Percentiles rank a stretch among this genome's conserved stretches.
These are phyloP conservation scores for Sordariomycetes sp. DNA, from an alignment of 2,329 filamentous ascomycete species.

Conservation along the genomic window DNA sequence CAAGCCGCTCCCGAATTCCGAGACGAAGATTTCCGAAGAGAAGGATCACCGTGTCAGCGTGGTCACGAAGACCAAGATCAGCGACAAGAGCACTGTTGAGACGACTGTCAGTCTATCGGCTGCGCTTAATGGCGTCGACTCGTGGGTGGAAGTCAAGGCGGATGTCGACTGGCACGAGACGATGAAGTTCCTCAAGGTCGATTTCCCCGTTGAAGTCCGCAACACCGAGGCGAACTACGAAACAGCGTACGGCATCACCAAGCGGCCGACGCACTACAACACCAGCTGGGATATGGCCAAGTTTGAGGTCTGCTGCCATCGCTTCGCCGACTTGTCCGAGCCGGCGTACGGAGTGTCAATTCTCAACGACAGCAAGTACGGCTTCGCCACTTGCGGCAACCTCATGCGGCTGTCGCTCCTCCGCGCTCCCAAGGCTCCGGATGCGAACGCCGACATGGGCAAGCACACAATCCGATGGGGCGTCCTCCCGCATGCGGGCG, in stretches of 20 bases:
- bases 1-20: slow-evolving; percentile 58
- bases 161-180: slow-evolving; percentile 96
- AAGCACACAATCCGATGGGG: slow-evolving; percentile 80
- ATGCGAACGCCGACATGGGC: slow-evolving; percentile 91
- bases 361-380: slow-evolving; percentile 92
- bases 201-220: slow-evolving; percentile 85
- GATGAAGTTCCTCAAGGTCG: slow-evolving; percentile 97
- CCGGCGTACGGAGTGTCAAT: slow-evolving; percentile 83
- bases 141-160: slow-evolving; percentile 65
- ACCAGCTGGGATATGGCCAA: slow-evolving; percentile 97
- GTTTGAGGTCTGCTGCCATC: slow-evolving; percentile 93
- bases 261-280: slow-evolving; percentile 93
- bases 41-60: slow-evolving; percentile 71
- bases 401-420: slow-evolving; percentile 83
- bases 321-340: slow-evolving; percentile 85
- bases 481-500: slow-evolving; percentile 73
- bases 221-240: slow-evolving; percentile 94
- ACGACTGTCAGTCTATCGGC: slow-evolving; percentile 75
- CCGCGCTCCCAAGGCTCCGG: slow-evolving; percentile 82
- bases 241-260: slow-evolving; percentile 83
- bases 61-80: slow-evolving; percentile 77
- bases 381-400: slow-evolving; percentile 82
- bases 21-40: slow-evolving; percentile 61
- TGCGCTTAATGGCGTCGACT: slow-evolving; percentile 51
- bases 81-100: slow-evolving; percentile 74